phyloP scores from a whole-genome alignment of 306 rosid species.

The Cucurbita maxima region DNA sequence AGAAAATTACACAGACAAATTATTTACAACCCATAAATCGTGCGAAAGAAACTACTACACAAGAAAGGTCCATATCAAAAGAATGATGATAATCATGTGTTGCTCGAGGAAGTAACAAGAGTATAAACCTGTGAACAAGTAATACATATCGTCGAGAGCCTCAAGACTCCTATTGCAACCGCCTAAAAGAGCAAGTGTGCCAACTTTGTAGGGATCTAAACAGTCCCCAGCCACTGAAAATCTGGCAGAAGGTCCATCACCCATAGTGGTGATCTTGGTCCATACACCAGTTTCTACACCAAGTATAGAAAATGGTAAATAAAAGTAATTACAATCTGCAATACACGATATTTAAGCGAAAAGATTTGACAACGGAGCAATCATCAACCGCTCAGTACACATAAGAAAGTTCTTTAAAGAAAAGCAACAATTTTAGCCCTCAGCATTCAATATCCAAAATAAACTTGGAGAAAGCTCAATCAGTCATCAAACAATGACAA shows the following conservation, averaged over 20 bases:
- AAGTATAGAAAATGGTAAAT: constrained; percentile 8
- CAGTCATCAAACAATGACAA: not conserved
- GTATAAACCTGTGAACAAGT: constrained; percentile 65
- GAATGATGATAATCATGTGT: not conserved
- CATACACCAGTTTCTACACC: constrained; percentile 73
- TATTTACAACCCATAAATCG: not conserved
- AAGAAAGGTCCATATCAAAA: not conserved
- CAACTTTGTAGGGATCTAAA: constrained; percentile 65
- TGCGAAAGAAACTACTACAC: not conserved
- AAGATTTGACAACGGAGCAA: not conserved
- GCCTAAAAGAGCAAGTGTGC: constrained; percentile 81
- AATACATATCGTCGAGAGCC: constrained; percentile 89
- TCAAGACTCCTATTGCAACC: constrained; percentile 96
- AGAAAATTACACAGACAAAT: constrained; percentile 13
- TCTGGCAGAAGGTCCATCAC: constrained; percentile 75
- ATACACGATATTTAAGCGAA: not conserved
- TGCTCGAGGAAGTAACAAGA: not conserved
- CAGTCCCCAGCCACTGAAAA: constrained; percentile 93
- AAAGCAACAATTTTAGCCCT: not conserved
- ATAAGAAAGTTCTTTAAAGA: not conserved
- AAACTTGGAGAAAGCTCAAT: not conserved
- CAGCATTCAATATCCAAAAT: not conserved
- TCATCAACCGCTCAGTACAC: not conserved
- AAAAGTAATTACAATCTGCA: too few relatives aligned
- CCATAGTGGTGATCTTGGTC: constrained; percentile 51